Evolutionary conservation across 2,329 filamentous ascomycete species (phyloP), one percentile per base, ranked within the genome.

Genomic region (Shiraia bambusicola): DNA sequence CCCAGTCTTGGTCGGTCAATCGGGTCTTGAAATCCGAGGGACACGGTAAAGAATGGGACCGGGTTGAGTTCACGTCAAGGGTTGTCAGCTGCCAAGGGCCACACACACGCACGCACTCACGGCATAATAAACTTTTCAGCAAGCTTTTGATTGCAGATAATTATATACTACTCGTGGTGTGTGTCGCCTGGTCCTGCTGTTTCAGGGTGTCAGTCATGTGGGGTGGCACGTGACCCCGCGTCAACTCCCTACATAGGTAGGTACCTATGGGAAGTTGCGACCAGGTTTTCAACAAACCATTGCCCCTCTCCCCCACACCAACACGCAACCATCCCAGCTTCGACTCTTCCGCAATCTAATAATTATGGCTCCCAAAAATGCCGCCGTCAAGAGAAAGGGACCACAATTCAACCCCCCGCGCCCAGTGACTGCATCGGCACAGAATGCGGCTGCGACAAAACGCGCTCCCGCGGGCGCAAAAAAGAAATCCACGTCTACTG

Each of bases 371-470:
- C 59, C 55, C 1, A 63, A 63, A 27, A 57, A 51, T 37, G 42
- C 55, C 19, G 40, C 36, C 32, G 27, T 53, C 7, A 59, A 56
- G 22, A 57, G 64, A n/a, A 66, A 63, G 45, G 63, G 61, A 0
- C 61, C 64, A 3, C 55, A 64, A 1, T 69, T 69, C 51, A 67
- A 69, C 16, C 66, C 67, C 8, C 67, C 66, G 6, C 60, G 65
- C 13, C 65, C 63, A 4, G 55, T 66, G 28, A 62, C 66, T 37
- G 43, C 54, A 19, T 22, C 57, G 10, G 42, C 56, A 6, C 51
- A 61, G 35, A 29, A 54, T 9, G 37, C 63, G 7, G 45, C 52
- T 13, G 34, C 50, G 2, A 35, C 58, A 16, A 55, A 58, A 53
- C 54, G 53, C 45, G 56, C 50, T 14, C 41, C 52, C n/a, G 43